phyloP scores from a whole-genome alignment of 495 filamentous ascomycete genomes.

The Lepidopterella palustris region DNA sequence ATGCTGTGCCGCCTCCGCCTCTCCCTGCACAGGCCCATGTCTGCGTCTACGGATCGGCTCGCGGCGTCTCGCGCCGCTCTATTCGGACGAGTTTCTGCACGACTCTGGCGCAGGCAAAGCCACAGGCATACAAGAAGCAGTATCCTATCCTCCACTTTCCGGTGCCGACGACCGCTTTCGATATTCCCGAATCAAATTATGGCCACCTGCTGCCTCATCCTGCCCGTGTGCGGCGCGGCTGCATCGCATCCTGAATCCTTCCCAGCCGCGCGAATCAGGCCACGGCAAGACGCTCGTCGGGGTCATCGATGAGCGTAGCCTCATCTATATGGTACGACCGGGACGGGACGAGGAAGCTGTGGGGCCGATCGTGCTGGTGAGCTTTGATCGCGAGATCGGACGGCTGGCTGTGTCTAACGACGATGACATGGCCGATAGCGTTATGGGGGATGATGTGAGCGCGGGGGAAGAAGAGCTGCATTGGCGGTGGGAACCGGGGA shows the following conservation, averaged over 20 bases:
- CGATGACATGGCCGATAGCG: not conserved
- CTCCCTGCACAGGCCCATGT: not conserved
- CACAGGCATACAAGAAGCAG: not conserved
- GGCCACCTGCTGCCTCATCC: constrained; percentile 12
- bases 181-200: constrained; percentile 21
- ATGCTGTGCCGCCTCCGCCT: constrained; percentile 10
- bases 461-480: not conserved
- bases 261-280: not conserved
- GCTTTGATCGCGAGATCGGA: constrained; percentile 14
- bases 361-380: constrained; percentile 17
- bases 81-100: not conserved
- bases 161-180: constrained; percentile 10
- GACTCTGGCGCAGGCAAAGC: not conserved
- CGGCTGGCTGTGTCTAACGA: not conserved
- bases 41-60: constrained; percentile 25
- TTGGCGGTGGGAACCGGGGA: not conserved
- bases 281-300: constrained; percentile 11
- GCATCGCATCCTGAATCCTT: constrained; percentile 23
- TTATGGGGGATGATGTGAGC: not conserved
- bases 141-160: not conserved
- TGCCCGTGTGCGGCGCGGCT: constrained; percentile 21
- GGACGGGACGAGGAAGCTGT: constrained; percentile 4
- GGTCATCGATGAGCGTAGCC: constrained; percentile 16
- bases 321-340: constrained; percentile 20
- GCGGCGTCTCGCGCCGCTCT: constrained; percentile 7